Evolutionary conservation across 805 yeast species (phyloP), one percentile per base, ranked within the genome.

Genomic region (Tetrapisispora phaffii): DNA sequence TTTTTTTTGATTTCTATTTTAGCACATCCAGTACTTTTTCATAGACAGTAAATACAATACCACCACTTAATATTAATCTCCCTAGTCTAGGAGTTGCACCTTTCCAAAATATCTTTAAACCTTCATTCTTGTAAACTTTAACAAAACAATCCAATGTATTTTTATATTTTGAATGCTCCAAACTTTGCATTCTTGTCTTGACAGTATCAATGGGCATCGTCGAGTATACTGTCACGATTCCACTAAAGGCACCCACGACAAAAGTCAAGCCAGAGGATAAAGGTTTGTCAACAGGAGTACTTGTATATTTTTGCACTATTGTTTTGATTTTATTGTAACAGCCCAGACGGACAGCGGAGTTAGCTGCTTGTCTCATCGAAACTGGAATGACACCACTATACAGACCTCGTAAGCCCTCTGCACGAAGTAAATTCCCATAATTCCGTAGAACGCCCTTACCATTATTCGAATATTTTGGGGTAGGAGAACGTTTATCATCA

Each of bases 21-120:
- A 69, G 48, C 12, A 67, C 53, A 3, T 58, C 76, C 63, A 90
- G 71, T 70, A 90, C 82, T 67, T 88, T 85, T 63, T 90, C 98
- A 64, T 90, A 90, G 46, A 93, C 85, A 19, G 97, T 93, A 68
- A 90, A 90, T 24, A 93, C 97, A 53, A 90, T 90, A 57, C 98
- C 98, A 49, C 98, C 98, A 67, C 95, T 84, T 59, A 90, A 73
- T 31, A 89, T 79, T 60, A 90, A 74, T 56, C 98, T 77, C 6
- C 97, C 97, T 49, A 90, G 71, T 60, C 98, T 76, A 39, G 98
- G 97, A 2, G 97, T 93, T 31, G 97, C 96, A 50, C 98, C 98
- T 67, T 86, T 86, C 98, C 98, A 90, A 68, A 88, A 87, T 5
- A 96, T 84, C 58, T 77, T 69, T 51, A 89, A 68, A 9, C 98